Evolutionary conservation across 75 land plant species (phyloP).

Genomic region (Pinus taeda): DNA sequence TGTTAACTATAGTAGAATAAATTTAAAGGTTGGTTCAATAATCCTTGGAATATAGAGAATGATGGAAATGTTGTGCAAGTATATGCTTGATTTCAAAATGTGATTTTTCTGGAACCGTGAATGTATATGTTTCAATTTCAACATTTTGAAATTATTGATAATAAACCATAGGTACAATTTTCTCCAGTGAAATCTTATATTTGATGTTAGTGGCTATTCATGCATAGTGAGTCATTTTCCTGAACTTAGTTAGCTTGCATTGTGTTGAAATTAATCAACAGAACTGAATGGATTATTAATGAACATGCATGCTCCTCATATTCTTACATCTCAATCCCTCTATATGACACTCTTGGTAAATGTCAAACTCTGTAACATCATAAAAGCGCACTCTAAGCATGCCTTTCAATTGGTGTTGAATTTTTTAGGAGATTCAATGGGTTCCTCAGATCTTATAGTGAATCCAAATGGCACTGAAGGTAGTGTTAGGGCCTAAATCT

Average conservation of each 20-base stretch:
- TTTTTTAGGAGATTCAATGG: too few relatives aligned
- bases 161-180: neutral
- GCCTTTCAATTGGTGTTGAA: too few relatives aligned
- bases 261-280: constrained; percentile 90
- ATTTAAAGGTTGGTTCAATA: neutral
- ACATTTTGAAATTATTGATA: too few relatives aligned
- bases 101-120: too few relatives aligned
- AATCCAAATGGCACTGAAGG: too few relatives aligned
- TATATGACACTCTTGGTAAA: constrained; percentile 96
- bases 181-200: neutral
- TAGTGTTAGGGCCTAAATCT: too few relatives aligned
- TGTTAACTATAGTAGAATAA: neutral
- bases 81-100: too few relatives aligned
- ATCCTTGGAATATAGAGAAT: neutral
- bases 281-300: constrained; percentile 94
- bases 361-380: constrained; percentile 6
- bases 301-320: constrained; percentile 97
- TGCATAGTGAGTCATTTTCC: neutral
- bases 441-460: too few relatives aligned
- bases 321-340: constrained; percentile 90
- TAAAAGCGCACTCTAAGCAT: too few relatives aligned
- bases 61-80: too few relatives aligned
- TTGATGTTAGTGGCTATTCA: neutral
- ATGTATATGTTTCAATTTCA: too few relatives aligned
- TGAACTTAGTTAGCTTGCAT: constrained; percentile 63